A percentile compares a stretch with the other conserved stretches of the same genome.
phyloP scores from a whole-genome alignment of 345 rosid species.

The Psidium guajava region DNA sequence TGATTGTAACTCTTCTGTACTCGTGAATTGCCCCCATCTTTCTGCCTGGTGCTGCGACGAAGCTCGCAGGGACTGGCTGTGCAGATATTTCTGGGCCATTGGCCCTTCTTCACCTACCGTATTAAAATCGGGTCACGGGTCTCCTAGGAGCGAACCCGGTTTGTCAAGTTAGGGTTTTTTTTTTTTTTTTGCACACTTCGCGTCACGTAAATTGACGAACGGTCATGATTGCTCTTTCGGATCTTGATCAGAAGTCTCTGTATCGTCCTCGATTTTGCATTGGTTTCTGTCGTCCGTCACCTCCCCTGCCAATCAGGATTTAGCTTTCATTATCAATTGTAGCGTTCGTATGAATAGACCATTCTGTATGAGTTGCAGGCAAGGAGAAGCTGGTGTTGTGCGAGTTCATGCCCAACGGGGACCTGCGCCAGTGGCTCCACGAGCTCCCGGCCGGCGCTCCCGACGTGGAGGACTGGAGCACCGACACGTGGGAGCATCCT shows the following conservation, averaged over 20 bases:
- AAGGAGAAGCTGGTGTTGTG: conserved; percentile 70
- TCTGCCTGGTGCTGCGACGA: neutral
- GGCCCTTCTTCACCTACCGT: neutral
- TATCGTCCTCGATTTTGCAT: neutral
- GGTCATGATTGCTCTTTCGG: neutral
- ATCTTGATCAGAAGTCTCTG: neutral
- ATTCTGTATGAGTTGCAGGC: conserved; percentile 14
- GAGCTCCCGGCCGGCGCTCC: conserved; percentile 78
- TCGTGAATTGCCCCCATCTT: neutral
- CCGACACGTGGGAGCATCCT: conserved; percentile 82
- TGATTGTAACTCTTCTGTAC: too few species aligned
- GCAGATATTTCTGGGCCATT: neutral
- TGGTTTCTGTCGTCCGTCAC: neutral
- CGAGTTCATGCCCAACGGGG: conserved; percentile 86
- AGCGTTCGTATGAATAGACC: neutral
- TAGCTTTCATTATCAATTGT: neutral
- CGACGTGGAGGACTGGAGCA: conserved; percentile 91
- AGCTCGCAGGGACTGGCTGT: too few species aligned
- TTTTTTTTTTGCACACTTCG: neutral
- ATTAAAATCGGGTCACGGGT: conserved; percentile 31
- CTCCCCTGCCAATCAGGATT: too few species aligned
- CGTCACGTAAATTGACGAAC: neutral
- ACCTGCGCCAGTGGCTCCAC: conserved; percentile 83
- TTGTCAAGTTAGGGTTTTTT: neutral
- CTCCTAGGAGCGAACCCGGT: neutral